Conservation (phyloP, 768 basidiomycete species). For the Leccinum longicurvipes region DNA sequence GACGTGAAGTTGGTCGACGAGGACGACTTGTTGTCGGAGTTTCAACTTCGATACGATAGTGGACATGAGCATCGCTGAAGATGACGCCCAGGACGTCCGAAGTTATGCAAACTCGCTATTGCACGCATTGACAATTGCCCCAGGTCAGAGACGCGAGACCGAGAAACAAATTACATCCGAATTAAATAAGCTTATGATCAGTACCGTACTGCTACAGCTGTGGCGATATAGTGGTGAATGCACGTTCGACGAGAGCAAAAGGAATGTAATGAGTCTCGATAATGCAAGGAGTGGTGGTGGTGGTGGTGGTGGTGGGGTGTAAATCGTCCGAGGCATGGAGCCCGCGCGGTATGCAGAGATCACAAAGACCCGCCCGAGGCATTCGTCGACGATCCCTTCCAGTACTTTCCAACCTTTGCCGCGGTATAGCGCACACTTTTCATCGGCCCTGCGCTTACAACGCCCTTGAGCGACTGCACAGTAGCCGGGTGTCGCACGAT, state of each 20-base stretch:
- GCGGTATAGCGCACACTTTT: constrained; percentile 75
- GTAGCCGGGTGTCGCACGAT: constrained; percentile 85
- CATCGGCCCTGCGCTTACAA: constrained; percentile 75
- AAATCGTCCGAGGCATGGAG: neutral
- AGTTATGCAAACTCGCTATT: too few species aligned
- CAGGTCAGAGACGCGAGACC: neutral
- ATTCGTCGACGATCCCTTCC: constrained; percentile 35
- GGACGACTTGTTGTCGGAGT: neutral
- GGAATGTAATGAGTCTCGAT: constrained; percentile 6
- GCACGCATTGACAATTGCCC: too few species aligned
- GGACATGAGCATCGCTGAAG: too few species aligned
- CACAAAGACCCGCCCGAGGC: constrained; percentile 1
- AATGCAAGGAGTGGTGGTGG: constrained; percentile 14
- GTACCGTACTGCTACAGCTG: constrained; percentile 21
- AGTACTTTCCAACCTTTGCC: constrained; percentile 87
- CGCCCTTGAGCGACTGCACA: constrained; percentile 80
- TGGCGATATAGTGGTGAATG: constrained; percentile 3
- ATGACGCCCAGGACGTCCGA: too few species aligned
- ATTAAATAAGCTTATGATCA: constrained; percentile 1
- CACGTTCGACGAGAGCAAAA: neutral
- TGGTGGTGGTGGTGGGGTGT: too few species aligned
- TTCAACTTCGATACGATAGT: too few species aligned
- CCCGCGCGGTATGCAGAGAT: neutral
- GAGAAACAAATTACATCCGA: constrained; percentile 18
- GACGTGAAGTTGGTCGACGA: neutral